Evolutionary conservation across 2,329 filamentous ascomycete species (phyloP).

Genomic region (Fusarium transvaalense): DNA sequence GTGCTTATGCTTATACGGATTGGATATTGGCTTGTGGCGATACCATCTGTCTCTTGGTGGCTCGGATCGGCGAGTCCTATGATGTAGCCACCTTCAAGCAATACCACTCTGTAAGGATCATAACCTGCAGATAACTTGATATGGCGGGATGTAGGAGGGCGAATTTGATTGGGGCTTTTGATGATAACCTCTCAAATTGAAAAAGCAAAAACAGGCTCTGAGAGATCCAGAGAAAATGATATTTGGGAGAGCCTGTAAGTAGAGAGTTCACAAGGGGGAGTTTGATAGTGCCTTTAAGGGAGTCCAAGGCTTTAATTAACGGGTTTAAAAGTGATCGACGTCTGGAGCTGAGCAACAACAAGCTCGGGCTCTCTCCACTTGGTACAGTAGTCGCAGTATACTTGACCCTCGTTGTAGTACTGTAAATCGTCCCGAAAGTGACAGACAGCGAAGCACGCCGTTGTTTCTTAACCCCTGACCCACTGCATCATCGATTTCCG

Average conservation of each 20-base stretch:
- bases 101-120: conserved; percentile 45
- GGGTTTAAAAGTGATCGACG: conserved; percentile 37
- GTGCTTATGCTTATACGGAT: conserved; percentile 17
- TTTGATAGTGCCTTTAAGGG: conserved; percentile 2
- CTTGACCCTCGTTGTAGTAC: conserved; percentile 21
- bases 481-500: conserved; percentile 46
- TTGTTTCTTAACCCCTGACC: conserved; percentile 44
- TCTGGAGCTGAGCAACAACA: conserved; percentile 29
- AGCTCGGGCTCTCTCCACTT: conserved; percentile 37
- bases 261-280: conserved; percentile 10
- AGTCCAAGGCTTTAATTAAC: conserved; percentile 35
- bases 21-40: conserved; percentile 39
- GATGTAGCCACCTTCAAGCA: conserved; percentile 46
- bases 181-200: conserved; percentile 19
- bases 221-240: conserved; percentile 1
- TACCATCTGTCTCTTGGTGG: conserved; percentile 31
- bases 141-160: conserved; percentile 14
- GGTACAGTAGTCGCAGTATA: neutral
- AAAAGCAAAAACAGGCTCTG: neutral
- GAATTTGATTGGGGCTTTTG: conserved; percentile 11
- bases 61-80: conserved; percentile 45
- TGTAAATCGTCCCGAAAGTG: conserved; percentile 32
- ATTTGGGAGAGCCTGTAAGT: neutral
- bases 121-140: conserved; percentile 37
- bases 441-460: conserved; percentile 34